phyloP scores from a whole-genome alignment of 768 basidiomycete genomes.

The Naganishia antarctica region DNA sequence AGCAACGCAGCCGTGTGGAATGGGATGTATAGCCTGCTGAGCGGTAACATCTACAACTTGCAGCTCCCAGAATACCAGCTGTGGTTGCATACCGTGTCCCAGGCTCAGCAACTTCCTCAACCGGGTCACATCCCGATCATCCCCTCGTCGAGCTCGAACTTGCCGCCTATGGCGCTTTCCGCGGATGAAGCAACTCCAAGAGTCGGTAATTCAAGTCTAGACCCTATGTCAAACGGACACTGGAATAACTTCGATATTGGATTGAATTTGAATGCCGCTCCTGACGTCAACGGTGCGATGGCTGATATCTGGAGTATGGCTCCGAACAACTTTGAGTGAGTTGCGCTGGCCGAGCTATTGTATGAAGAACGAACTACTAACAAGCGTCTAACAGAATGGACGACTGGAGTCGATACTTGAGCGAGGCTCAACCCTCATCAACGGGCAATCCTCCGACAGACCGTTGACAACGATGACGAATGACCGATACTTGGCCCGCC shows the following conservation, averaged over 20 bases:
- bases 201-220: neutral
- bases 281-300: slow-evolving; percentile 22
- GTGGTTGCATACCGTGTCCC: slow-evolving; percentile 7
- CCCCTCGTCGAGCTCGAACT: neutral
- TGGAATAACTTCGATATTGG: slow-evolving; percentile 8
- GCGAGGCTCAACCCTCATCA: slow-evolving; percentile 18
- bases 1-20: slow-evolving; percentile 6
- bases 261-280: slow-evolving; percentile 6
- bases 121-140: neutral
- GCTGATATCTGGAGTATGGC: slow-evolving; percentile 30
- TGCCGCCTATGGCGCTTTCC: neutral
- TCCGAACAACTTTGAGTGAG: slow-evolving; percentile 29
- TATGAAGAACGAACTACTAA: no score
- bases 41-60: slow-evolving; percentile 20
- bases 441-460: neutral
- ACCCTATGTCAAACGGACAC: neutral
- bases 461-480: no score
- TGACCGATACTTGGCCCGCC: no score
- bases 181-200: neutral
- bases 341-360: neutral
- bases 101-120: neutral
- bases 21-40: slow-evolving; percentile 15
- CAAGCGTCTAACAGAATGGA: slow-evolving; percentile 25
- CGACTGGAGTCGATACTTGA: slow-evolving; percentile 28
- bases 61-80: slow-evolving; percentile 17